Percentiles rank a stretch among this genome's conserved stretches.
Conservation (phyloP, 257 asterid genomes). For the Ligustrum vulgare region DNA sequence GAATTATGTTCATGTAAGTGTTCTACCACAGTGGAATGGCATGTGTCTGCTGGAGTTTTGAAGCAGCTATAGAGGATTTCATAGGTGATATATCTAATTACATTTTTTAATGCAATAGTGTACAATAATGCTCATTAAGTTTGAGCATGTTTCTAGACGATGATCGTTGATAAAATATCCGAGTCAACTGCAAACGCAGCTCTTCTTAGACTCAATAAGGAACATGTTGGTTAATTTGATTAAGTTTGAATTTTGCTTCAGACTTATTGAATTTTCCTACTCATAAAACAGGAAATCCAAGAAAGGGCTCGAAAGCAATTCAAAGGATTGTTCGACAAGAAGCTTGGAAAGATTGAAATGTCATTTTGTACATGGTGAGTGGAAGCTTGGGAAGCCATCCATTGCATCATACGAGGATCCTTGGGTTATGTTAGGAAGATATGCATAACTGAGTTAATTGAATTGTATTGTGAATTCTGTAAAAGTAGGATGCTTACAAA, state of each 20-base stretch:
- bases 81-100: constrained; percentile 46
- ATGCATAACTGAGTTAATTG: too few relatives aligned
- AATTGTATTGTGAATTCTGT: too few relatives aligned
- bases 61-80: constrained; percentile 87
- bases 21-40: constrained; percentile 99
- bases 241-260: background rate
- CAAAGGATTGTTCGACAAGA: too few relatives aligned
- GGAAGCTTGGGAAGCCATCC: too few relatives aligned
- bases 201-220: constrained; percentile 75
- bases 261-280: too few relatives aligned
- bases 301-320: too few relatives aligned
- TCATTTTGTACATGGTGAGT: too few relatives aligned
- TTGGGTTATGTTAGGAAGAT: too few relatives aligned
- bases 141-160: constrained; percentile 72
- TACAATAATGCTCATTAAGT: background rate
- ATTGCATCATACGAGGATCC: too few relatives aligned
- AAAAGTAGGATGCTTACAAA: too few relatives aligned
- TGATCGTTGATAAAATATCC: constrained; percentile 72
- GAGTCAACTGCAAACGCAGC: constrained; percentile 83
- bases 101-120: background rate
- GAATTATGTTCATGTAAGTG: constrained; percentile 89
- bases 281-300: too few relatives aligned
- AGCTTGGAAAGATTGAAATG: too few relatives aligned
- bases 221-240: constrained; percentile 58
- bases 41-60: constrained; percentile 79